Conservation (phyloP, 139 green algal genomes). For the Edaphochlamys debaryana region DNA sequence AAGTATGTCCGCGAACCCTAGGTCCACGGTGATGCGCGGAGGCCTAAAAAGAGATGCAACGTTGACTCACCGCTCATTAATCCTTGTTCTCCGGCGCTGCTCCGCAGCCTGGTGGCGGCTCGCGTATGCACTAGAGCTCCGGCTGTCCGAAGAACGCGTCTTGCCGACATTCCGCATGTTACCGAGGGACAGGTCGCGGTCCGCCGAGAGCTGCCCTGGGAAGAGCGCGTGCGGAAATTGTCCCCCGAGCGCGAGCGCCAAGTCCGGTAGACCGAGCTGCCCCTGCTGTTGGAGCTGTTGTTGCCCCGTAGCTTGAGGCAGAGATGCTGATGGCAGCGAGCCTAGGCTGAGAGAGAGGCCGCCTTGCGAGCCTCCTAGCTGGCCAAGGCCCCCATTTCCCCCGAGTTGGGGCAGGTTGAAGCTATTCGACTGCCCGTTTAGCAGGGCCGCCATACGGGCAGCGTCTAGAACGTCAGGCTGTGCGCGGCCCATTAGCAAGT, state of each 20-base stretch:
- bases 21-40: too few relatives aligned
- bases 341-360: not conserved
- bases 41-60: too few relatives aligned
- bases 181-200: not conserved
- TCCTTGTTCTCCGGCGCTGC: constrained; percentile 74
- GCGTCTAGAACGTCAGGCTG: constrained; percentile 29
- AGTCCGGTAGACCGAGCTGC: not conserved
- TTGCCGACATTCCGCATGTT: not conserved
- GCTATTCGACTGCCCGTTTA: not conserved
- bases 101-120: constrained; percentile 76
- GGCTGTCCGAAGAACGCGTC: constrained; percentile 27
- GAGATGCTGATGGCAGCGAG: not conserved
- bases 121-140: constrained; percentile 60
- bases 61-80: constrained; percentile 88
- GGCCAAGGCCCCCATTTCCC: not conserved
- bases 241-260: not conserved
- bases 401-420: constrained; percentile 15
- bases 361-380: not conserved
- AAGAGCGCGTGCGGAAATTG: not conserved
- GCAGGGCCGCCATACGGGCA: constrained; percentile 3
- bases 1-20: too few relatives aligned
- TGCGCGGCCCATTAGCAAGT: constrained; percentile 1
- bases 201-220: constrained; percentile 4
- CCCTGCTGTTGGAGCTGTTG: not conserved
- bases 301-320: not conserved